A percentile compares a stretch with the other conserved stretches of the same genome.
Conservation (phyloP, 495 filamentous ascomycete genomes). For the Aspergillus leporis region DNA sequence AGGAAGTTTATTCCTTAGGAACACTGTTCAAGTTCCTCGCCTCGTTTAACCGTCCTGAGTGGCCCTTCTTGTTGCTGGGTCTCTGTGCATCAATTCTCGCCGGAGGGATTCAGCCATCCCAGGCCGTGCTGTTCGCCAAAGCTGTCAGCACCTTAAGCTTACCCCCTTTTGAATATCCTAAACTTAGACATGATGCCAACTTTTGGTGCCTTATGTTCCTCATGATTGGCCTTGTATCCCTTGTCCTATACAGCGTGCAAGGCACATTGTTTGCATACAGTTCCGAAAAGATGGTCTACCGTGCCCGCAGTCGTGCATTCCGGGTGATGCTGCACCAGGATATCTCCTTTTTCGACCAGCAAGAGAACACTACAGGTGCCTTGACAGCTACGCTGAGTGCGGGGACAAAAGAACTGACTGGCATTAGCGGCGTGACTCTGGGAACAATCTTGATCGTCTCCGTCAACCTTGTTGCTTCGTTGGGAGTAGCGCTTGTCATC, state of each 20-base stretch:
- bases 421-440: constrained; percentile 76
- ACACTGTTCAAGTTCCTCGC: constrained; percentile 80
- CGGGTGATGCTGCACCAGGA: constrained; percentile 86
- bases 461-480: constrained; percentile 70
- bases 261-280: constrained; percentile 79
- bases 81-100: constrained; percentile 77
- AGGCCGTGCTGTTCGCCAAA: constrained; percentile 92
- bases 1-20: constrained; percentile 67
- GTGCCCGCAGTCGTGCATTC: constrained; percentile 78
- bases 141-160: constrained; percentile 67
- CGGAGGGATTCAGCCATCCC: constrained; percentile 80
- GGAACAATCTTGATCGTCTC: constrained; percentile 75
- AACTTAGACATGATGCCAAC: constrained; percentile 65
- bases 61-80: constrained; percentile 71
- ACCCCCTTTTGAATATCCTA: constrained; percentile 42
- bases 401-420: constrained; percentile 78
- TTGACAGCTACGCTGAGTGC: constrained; percentile 81
- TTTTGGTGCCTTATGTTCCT: constrained; percentile 96
- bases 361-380: constrained; percentile 78
- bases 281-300: constrained; percentile 77
- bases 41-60: constrained; percentile 78
- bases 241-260: constrained; percentile 66
- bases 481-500: constrained; percentile 64
- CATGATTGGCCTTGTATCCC: constrained; percentile 76
- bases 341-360: constrained; percentile 81